Conservation (phyloP, 805 yeast species). For the Novakomyces olei region DNA sequence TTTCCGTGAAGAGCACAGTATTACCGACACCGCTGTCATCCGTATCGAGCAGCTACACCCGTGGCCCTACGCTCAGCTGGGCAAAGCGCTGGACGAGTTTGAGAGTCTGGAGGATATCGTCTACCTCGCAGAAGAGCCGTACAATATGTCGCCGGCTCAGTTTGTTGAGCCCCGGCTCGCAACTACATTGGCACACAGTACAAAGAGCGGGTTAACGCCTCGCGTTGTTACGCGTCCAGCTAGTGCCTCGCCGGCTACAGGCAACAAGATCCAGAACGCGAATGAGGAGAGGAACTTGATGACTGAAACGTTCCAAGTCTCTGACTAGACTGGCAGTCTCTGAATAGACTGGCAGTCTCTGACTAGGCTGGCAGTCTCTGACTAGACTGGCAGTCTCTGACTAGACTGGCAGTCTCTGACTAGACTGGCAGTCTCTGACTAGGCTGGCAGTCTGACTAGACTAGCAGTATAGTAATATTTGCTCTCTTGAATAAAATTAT, state of each 20-base stretch:
- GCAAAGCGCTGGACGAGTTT: conserved; percentile 59
- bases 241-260: conserved; percentile 95
- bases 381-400: too few relatives aligned
- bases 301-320: conserved; percentile 49
- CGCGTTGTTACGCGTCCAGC: conserved; percentile 97
- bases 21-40: conserved; percentile 69
- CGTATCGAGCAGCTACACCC: conserved; percentile 92
- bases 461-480: too few relatives aligned
- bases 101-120: conserved; percentile 72
- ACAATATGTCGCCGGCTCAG: conserved; percentile 84
- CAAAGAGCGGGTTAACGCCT: conserved; percentile 28
- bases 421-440: too few relatives aligned
- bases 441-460: too few relatives aligned
- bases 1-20: conserved; percentile 56
- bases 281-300: conserved; percentile 79
- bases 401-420: too few relatives aligned
- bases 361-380: too few relatives aligned
- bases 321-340: too few relatives aligned
- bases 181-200: conserved; percentile 56
- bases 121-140: conserved; percentile 97
- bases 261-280: conserved; percentile 67
- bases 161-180: conserved; percentile 63
- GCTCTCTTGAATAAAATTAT: too few relatives aligned
- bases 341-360: too few relatives aligned
- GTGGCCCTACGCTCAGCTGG: conserved; percentile 90